A percentile compares a stretch with the other conserved stretches of the same genome.
These are phyloP conservation scores for Rhododendron simsii DNA, from an alignment of 148 eudicot species.

Conservation along the genomic window DNA sequence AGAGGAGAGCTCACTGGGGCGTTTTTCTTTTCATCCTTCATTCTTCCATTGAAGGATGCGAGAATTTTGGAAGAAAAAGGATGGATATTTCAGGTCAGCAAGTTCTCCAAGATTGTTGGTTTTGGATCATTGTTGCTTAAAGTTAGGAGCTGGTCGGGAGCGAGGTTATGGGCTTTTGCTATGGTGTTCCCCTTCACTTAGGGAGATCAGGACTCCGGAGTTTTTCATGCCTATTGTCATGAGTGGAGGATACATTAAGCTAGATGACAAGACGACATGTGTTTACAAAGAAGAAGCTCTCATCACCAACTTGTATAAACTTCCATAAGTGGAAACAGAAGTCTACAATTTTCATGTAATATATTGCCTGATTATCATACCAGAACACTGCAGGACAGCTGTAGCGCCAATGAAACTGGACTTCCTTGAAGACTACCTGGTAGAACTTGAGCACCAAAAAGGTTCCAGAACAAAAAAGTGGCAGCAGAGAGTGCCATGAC, in stretches of 20 bases:
- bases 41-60: not conserved
- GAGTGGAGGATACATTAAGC: not conserved
- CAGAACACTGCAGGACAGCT: conserved; percentile 95
- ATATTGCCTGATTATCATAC: conserved; percentile 25
- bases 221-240: not conserved
- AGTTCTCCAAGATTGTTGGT: not conserved
- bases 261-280: not conserved
- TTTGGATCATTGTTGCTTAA: not conserved
- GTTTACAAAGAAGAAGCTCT: not conserved
- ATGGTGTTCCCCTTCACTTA: not conserved
- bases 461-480: conserved; percentile 89
- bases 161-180: not conserved
- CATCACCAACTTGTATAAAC: not conserved
- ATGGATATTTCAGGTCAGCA: not conserved
- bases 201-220: not conserved
- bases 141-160: not conserved
- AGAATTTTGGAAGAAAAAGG: not conserved
- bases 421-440: conserved; percentile 72
- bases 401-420: conserved; percentile 81
- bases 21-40: not conserved
- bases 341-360: not conserved
- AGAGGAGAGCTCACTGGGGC: not conserved
- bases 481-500: conserved; percentile 97
- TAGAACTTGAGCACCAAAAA: conserved; percentile 65
- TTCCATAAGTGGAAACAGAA: not conserved